Base-by-base conservation (phyloP, 2,329 filamentous ascomycete species). In the Endocalyx cinctus region DNA sequence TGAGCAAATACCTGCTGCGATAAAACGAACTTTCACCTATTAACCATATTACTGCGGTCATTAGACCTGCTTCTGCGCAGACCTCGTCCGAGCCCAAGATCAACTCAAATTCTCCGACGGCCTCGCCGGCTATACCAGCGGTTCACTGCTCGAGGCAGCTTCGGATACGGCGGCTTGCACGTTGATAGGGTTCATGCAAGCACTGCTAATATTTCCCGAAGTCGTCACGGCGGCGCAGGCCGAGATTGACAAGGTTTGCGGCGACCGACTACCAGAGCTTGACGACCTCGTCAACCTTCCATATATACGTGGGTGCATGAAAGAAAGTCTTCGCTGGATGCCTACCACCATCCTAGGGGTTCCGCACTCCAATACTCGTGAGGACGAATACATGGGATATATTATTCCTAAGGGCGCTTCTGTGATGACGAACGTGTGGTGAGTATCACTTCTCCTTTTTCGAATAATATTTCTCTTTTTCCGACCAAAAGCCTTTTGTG, bases 291-390 rank as follows among this genome's bases (percentile, higher is more conserved):
- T 50, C 2, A 47, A 58, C 4, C 51, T 74, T 5, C 69, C 66
- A 0, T 75, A 74, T 38, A 55, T 70, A 10, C 50, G 59, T 10
- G 59, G 56, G 15, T 54, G 61, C 12, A 54, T 70, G 30, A 70
- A 72, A 29, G 69, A 74, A 39, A 52, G 46, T 4, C 39, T 67
- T 25, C 57, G 69, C 3, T 71, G 67, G 66, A 62, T 66, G 47
- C 63, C 67, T 0, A 56, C 58, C 0, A 45, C 46, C 0, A 54
- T 59, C 5, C 39, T 63, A 4, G 51, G 58, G 5, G 47, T 61
- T 1, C 64, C 65, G 0, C 60, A 63, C 29, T 59, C 60, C 17
- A 51, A 51, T 3, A 54, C 43, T 10, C 37, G 47, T 14, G 60
- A 64, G 18, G 51, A 62, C 26, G 40, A 48, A 19, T 64, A 63